A percentile compares a stretch with the other conserved stretches of the same genome.
Evolutionary conservation across 805 yeast species (phyloP).

Genomic region (Spathaspora arborariae): DNA sequence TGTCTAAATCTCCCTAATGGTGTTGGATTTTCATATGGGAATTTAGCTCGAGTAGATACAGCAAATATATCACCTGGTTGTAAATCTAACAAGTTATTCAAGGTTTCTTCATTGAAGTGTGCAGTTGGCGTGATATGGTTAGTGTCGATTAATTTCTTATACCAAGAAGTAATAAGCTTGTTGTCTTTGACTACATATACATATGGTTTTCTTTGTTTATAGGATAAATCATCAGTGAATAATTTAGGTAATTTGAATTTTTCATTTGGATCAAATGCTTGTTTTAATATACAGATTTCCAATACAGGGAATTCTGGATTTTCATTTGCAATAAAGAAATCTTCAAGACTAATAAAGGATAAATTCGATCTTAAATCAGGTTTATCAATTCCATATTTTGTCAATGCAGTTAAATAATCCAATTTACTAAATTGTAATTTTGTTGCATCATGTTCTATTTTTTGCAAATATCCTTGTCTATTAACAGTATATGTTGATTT

Average conservation of each 20-base stretch:
- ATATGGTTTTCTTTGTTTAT: conserved; percentile 56
- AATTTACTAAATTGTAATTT: conserved; percentile 35
- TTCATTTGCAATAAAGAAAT: conserved; percentile 28
- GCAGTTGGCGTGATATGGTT: conserved; percentile 15
- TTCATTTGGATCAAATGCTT: conserved; percentile 33
- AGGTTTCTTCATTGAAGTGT: conserved; percentile 12
- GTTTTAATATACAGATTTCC: conserved; percentile 66
- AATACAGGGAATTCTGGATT: conserved; percentile 55
- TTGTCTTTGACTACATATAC: conserved; percentile 47
- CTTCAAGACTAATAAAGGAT: conserved; percentile 46
- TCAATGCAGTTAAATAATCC: conserved; percentile 65
- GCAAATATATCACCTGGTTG: conserved; percentile 73
- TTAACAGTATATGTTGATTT: conserved; percentile 37
- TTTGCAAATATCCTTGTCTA: conserved; percentile 26
- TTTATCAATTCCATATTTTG: conserved; percentile 84
- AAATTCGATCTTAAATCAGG: conserved; percentile 79
- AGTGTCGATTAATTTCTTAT: conserved; percentile 28
- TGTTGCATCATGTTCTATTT: conserved; percentile 11
- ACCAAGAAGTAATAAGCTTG: conserved; percentile 43
- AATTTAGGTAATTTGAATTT: conserved; percentile 31
- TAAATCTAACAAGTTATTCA: conserved; percentile 34
- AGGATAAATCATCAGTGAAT: conserved; percentile 40
- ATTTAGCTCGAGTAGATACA: conserved; percentile 63
- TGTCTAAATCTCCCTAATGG: conserved; percentile 88
- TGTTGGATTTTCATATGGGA: conserved; percentile 89